A percentile compares a stretch with the other conserved stretches of the same genome.
Evolutionary conservation across 169 alveolate genomes (phyloP).

Genomic region (Plasmodium gonderi): DNA sequence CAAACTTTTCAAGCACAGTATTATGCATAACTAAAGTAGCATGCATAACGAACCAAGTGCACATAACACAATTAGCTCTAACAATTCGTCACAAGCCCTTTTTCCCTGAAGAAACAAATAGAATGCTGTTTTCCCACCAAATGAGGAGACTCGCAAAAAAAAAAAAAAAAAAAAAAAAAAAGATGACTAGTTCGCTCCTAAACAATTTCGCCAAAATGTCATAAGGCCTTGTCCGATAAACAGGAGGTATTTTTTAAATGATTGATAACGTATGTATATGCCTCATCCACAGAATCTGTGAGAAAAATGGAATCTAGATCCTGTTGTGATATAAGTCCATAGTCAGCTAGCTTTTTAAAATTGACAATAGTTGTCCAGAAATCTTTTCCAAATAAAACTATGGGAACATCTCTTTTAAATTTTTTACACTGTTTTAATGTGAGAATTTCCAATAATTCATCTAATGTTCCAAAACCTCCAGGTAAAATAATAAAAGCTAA

Average conservation of each 20-base stretch:
- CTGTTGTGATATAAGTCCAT: constrained; percentile 46
- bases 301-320: constrained; percentile 41
- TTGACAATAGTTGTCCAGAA: constrained; percentile 75
- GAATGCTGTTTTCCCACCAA: too few relatives aligned
- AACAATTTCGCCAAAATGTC: not conserved
- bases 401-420: constrained; percentile 81
- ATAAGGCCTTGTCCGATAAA: not conserved
- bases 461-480: constrained; percentile 85
- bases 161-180: too few relatives aligned
- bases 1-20: not conserved
- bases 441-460: constrained; percentile 82
- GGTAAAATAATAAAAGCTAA: constrained; percentile 76
- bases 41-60: not conserved
- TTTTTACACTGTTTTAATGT: constrained; percentile 80
- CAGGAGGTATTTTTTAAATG: constrained; percentile 19
- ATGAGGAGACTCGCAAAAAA: too few relatives aligned
- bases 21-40: not conserved
- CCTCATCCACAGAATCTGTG: constrained; percentile 59
- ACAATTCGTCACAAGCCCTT: too few relatives aligned
- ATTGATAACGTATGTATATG: constrained; percentile 28
- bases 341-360: constrained; percentile 62
- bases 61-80: not conserved
- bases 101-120: too few relatives aligned
- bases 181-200: not conserved
- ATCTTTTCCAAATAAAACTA: constrained; percentile 78